Evolutionary conservation across 495 filamentous ascomycete species (phyloP), one percentile per base, ranked within the genome.

Genomic region (Poronia punctata): DNA sequence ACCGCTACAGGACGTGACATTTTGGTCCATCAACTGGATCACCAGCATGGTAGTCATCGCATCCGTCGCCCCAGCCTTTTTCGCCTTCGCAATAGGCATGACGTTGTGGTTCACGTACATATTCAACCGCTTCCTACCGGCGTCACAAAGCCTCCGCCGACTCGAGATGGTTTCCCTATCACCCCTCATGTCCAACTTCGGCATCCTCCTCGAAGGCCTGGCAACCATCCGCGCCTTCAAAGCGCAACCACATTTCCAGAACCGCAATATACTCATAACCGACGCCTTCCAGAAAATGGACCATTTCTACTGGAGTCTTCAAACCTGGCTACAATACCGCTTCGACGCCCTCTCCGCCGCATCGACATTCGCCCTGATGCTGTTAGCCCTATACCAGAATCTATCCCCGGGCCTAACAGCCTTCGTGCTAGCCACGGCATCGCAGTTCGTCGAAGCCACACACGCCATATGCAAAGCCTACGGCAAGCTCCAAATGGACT

Each of bases 251-350:
- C 78, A 80, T 32, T 94, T 92, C 49, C 85, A 92, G 50, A 69
- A 73, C 38, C 71, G 79, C 16, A 81, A 88, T 41, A 83, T 93
- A 28, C 67, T 68, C 3, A 83, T 83, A 14, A 83, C 83, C 0
- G 86, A 93, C 58, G 74, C 74, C 3, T 93, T 93, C 59, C 86
- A 90, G 58, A 87, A 85, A 48, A 88, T 89, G 82, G 86, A 93
- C 53, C 86, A 93, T 59, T 88, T 93, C 62, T 93, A 88, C 63
- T 93, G 86, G 86, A 82, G 75, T 33, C 66, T 90, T 5, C 85
- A 90, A 50, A 73, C 76, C 18, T 93, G 86, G 86, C 68, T 93
- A 6, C 78, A 76, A 53, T 86, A 79, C 50, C 82, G 86, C 21
- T 90, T 86, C 47, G 83, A 86, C 54, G 54, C 67, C 27, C 59